Conservation (phyloP, 148 eudicot species). For the Drosera capensis region DNA sequence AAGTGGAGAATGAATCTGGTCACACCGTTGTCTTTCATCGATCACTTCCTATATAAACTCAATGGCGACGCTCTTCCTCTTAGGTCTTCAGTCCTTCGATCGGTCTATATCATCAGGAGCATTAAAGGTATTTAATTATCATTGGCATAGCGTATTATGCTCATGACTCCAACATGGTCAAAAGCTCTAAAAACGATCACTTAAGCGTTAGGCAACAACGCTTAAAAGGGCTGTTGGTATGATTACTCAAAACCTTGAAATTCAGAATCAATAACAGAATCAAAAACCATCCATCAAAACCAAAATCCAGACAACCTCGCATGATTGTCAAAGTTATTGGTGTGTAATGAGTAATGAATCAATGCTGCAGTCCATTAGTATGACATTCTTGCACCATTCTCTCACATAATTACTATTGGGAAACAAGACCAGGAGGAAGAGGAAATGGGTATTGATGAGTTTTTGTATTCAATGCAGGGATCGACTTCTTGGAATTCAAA, state of each 20-base stretch:
- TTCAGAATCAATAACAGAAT: too few relatives aligned
- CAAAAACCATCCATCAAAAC: too few relatives aligned
- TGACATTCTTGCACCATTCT: too few relatives aligned
- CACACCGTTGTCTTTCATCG: constrained; percentile 67
- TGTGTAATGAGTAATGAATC: too few relatives aligned
- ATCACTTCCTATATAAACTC: constrained; percentile 38
- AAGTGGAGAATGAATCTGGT: constrained; percentile 77
- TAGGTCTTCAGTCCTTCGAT: constrained; percentile 19
- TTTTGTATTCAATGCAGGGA: constrained; percentile 49
- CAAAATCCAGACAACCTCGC: too few relatives aligned
- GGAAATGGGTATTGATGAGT: constrained; percentile 14
- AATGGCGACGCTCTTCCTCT: constrained; percentile 33
- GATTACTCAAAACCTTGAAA: too few relatives aligned
- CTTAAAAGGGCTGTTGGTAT: too few relatives aligned
- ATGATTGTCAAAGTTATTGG: too few relatives aligned
- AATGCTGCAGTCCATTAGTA: too few relatives aligned
- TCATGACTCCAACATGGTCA: neutral
- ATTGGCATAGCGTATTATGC: neutral
- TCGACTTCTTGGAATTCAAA: constrained; percentile 80
- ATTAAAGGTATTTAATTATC: constrained; percentile 41
- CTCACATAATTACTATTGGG: too few relatives aligned
- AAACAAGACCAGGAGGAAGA: neutral
- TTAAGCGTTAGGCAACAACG: too few relatives aligned
- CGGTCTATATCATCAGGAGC: constrained; percentile 39
- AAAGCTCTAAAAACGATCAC: neutral